phyloP scores from a whole-genome alignment of 208 protist genomes.

The Acanthamoeba polyphaga region DNA sequence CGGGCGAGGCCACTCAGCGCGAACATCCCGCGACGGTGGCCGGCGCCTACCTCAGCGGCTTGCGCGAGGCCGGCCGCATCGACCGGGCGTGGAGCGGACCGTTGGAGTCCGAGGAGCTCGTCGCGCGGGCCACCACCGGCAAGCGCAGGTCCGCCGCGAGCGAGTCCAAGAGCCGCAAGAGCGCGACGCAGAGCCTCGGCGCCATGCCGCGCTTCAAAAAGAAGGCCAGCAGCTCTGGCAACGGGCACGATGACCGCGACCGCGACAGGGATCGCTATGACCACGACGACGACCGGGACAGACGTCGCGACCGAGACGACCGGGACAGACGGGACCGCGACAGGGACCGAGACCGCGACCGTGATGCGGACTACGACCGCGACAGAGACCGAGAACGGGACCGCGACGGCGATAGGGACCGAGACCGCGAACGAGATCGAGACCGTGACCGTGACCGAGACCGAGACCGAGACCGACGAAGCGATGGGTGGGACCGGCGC shows the following conservation, averaged over 20 bases:
- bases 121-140: not conserved
- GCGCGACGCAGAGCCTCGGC: not conserved
- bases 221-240: constrained; percentile 38
- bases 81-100: constrained; percentile 74
- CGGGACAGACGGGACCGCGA: not conserved
- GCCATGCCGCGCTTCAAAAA: constrained; percentile 58
- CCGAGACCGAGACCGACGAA: not conserved
- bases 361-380: not conserved
- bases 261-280: not conserved
- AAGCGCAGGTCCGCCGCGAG: not conserved
- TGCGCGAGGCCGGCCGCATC: constrained; percentile 66
- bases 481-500: not conserved
- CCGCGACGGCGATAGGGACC: not conserved
- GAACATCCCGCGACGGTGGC: constrained; percentile 73
- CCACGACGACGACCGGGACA: not conserved
- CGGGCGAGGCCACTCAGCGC: constrained; percentile 67
- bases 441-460: not conserved
- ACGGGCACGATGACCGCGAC: not conserved
- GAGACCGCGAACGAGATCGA: not conserved
- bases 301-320: not conserved
- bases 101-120: constrained; percentile 41
- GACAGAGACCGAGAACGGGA: constrained; percentile 12
- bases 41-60: constrained; percentile 69
- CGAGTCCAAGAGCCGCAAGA: constrained; percentile 50
- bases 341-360: not conserved